Evolutionary conservation across 2,329 filamentous ascomycete species (phyloP).

Genomic region (Aspergillus brasiliensis): DNA sequence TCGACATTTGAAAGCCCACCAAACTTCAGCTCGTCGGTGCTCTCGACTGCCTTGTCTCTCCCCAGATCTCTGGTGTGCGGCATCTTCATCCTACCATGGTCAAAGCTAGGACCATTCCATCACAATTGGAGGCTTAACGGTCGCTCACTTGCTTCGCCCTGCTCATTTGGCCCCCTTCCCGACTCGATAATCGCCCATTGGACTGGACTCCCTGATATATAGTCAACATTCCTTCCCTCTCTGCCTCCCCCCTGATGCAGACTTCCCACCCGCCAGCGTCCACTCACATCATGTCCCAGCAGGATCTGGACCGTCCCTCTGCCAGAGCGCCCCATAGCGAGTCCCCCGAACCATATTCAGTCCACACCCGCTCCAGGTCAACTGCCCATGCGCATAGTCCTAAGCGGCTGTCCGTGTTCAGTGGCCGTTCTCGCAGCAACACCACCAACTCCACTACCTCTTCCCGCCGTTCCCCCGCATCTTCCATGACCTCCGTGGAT

Average conservation of each 20-base stretch:
- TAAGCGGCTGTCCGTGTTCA: constrained; percentile 44
- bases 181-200: not conserved
- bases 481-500: constrained; percentile 43
- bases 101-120: constrained; percentile 12
- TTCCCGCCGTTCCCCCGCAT: constrained; percentile 48
- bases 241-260: constrained; percentile 9
- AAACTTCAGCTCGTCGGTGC: constrained; percentile 2
- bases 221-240: not conserved
- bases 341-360: constrained; percentile 32
- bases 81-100: constrained; percentile 18
- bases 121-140: constrained; percentile 19
- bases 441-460: constrained; percentile 56
- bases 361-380: constrained; percentile 39
- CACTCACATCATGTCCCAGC: constrained; percentile 18
- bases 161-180: not conserved
- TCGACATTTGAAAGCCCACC: not conserved
- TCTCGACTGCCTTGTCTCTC: not conserved
- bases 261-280: constrained; percentile 16
- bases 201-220: constrained; percentile 5
- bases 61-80: not conserved
- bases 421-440: constrained; percentile 44
- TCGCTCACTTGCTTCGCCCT: constrained; percentile 10
- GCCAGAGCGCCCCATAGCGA: constrained; percentile 36
- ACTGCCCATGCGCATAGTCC: constrained; percentile 40
- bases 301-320: constrained; percentile 32